Conservation (phyloP, 2,329 filamentous ascomycete genomes). For the Venturia carpophila region DNA sequence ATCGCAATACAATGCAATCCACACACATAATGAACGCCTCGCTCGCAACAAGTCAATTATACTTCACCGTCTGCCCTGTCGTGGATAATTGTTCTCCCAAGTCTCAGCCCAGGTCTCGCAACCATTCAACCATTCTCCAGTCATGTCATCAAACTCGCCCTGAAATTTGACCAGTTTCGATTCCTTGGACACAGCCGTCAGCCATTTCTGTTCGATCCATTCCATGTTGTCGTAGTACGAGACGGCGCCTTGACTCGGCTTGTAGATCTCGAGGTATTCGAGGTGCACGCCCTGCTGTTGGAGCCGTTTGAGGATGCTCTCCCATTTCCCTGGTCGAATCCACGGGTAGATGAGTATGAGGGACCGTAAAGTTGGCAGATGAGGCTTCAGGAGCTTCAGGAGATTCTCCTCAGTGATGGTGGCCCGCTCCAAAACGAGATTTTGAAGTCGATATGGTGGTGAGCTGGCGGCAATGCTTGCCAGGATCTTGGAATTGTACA, state of each 20-base stretch:
- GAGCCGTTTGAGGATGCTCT: not conserved
- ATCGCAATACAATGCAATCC: not conserved
- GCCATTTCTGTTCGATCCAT: not conserved
- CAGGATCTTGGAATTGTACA: not conserved
- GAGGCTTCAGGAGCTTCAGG: not conserved
- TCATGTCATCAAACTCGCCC: slow-evolving; percentile 1
- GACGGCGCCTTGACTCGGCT: slow-evolving; percentile 8
- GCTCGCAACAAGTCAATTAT: not conserved
- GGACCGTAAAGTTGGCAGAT: not conserved
- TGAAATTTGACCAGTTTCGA: slow-evolving; percentile 4
- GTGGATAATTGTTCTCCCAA: slow-evolving; percentile 1
- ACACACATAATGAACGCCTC: not conserved
- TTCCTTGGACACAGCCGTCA: not conserved
- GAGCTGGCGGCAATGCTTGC: not conserved
- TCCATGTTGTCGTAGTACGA: not conserved
- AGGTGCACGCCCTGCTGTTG: not conserved
- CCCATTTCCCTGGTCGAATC: not conserved
- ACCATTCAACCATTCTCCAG: not conserved
- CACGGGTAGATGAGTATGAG: slow-evolving; percentile 8
- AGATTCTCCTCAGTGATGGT: slow-evolving; percentile 4
- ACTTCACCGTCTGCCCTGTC: not conserved
- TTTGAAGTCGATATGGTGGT: slow-evolving; percentile 8
- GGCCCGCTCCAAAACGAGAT: slow-evolving; percentile 4
- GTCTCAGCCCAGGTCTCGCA: slow-evolving; percentile 4
- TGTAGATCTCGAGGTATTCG: slow-evolving; percentile 12